Conservation (phyloP, 805 yeast genomes). For the Barnettozyma californica region DNA sequence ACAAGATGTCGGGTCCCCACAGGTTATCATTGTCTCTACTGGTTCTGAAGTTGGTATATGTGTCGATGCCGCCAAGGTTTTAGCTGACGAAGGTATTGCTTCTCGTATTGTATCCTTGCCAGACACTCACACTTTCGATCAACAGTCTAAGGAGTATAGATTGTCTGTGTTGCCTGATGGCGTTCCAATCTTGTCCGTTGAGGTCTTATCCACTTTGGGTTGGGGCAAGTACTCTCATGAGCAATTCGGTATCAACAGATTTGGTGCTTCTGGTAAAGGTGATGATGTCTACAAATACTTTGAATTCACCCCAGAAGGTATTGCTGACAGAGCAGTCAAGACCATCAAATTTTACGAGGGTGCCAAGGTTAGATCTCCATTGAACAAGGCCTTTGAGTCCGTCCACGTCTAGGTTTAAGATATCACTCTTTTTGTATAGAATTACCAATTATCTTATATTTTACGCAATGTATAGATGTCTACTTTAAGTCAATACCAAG, state of each 20-base stretch:
- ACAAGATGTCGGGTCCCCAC: conserved; percentile 53
- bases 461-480: background rate
- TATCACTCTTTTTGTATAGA: background rate
- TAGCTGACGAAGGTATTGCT: conserved; percentile 58
- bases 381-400: conserved; percentile 69
- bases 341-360: conserved; percentile 83
- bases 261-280: conserved; percentile 95
- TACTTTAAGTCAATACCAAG: conserved; percentile 9
- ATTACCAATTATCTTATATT: background rate
- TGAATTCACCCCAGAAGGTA: conserved; percentile 89
- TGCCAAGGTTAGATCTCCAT: conserved; percentile 63
- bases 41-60: conserved; percentile 89
- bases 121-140: conserved; percentile 85
- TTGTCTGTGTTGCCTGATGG: conserved; percentile 91
- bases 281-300: conserved; percentile 75
- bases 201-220: conserved; percentile 85
- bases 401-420: conserved; percentile 10
- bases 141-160: conserved; percentile 75
- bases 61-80: conserved; percentile 74
- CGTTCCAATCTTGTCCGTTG: conserved; percentile 87
- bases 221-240: conserved; percentile 96
- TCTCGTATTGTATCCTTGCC: conserved; percentile 89
- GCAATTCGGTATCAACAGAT: conserved; percentile 91
- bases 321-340: conserved; percentile 79
- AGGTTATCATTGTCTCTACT: conserved; percentile 76